These are phyloP conservation scores for Pleurotus tuoliensis DNA, from an alignment of 768 basidiomycete genomes.

Conservation along the genomic window DNA sequence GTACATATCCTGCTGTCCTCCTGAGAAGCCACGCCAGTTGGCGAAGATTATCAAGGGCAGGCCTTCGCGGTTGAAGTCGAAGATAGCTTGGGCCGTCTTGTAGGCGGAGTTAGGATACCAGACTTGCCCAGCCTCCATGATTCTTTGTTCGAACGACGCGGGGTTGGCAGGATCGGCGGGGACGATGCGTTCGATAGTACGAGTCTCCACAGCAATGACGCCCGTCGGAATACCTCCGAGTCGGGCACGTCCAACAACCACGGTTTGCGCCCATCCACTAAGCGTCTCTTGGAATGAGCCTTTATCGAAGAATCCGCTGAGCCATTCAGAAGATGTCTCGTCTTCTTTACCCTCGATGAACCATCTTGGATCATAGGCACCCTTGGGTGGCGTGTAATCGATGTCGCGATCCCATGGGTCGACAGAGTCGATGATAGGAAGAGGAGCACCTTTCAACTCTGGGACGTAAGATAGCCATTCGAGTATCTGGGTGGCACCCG, in stretches of 20 bases:
- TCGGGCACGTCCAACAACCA: conserved; percentile 94
- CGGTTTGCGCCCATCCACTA: conserved; percentile 98
- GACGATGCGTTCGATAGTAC: conserved; percentile 93
- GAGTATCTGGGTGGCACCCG: conserved; percentile 91
- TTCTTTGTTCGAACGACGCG: conserved; percentile 91
- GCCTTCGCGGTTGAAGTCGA: conserved; percentile 96
- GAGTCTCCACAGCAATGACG: conserved; percentile 96
- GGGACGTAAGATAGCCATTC: conserved; percentile 96
- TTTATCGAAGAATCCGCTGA: conserved; percentile 94
- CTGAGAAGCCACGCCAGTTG: conserved; percentile 99
- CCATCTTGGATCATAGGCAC: conserved; percentile 95
- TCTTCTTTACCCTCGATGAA: conserved; percentile 94
- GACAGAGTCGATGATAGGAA: conserved; percentile 71
- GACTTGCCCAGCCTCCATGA: conserved; percentile 99
- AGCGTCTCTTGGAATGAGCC: conserved; percentile 98
- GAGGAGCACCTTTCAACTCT: conserved; percentile 68
- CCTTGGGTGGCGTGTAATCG: conserved; percentile 86
- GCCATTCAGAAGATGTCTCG: conserved; percentile 71
- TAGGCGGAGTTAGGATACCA: conserved; percentile 99
- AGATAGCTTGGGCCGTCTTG: conserved; percentile 99
- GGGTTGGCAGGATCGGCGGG: conserved; percentile 99
- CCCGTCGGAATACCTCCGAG: conserved; percentile 97
- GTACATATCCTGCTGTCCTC: conserved; percentile 99
- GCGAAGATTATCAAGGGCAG: conserved; percentile 98
- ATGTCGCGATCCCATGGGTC: conserved; percentile 94